Evolutionary conservation across 129 eudicot species (phyloP).

Genomic region (Ambrosia trifida): DNA sequence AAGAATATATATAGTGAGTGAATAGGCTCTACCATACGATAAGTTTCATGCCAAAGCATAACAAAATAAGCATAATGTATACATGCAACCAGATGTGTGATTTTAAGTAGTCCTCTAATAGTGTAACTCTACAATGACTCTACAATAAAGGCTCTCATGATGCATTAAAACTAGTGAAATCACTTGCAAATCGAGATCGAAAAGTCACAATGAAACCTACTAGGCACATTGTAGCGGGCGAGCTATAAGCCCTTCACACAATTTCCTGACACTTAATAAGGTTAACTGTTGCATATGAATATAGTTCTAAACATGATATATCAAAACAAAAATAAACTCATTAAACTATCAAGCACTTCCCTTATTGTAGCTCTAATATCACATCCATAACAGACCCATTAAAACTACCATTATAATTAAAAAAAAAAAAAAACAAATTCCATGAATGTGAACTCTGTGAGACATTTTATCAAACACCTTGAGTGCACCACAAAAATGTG

Average conservation of each 20-base stretch:
- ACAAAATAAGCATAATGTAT: constrained; percentile 9
- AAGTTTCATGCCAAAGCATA: not conserved
- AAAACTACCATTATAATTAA: not conserved
- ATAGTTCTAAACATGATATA: not conserved
- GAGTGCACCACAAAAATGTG: not conserved
- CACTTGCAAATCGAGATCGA: not conserved
- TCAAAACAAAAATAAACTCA: not conserved
- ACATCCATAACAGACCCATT: not conserved
- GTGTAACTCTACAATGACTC: not conserved
- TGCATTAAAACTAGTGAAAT: constrained; percentile 3
- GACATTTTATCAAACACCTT: constrained; percentile 27
- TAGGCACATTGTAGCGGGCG: not conserved
- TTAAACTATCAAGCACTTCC: not conserved
- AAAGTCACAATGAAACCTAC: not conserved
- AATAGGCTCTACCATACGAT: not conserved
- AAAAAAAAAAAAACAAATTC: not conserved
- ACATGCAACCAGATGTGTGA: constrained; percentile 2
- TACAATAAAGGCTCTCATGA: constrained; percentile 10
- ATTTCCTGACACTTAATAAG: not conserved
- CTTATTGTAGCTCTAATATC: not conserved
- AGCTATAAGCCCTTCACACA: constrained; percentile 5
- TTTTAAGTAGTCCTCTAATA: not conserved
- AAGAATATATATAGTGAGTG: constrained; percentile 18
- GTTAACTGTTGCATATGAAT: not conserved
- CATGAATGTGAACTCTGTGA: not conserved